Conservation (phyloP, 1,139 yeast genomes). For the Geotrichum phurueaensis region DNA sequence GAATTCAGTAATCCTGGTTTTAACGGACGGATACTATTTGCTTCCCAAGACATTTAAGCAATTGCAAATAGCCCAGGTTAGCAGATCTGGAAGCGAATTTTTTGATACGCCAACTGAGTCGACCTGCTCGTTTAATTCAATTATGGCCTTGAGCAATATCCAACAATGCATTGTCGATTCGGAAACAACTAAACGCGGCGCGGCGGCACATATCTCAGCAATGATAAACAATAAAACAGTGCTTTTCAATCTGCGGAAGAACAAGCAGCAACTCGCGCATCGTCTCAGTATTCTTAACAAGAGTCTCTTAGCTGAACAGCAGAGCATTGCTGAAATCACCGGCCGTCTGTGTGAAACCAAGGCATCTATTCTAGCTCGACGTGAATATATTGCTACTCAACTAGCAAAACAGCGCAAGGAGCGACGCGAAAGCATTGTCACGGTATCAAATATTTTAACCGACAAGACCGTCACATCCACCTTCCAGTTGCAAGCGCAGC, state of each 20-base stretch:
- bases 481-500: background rate
- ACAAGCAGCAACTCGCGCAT: constrained; percentile 11
- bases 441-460: constrained; percentile 16
- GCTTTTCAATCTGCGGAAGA: constrained; percentile 7
- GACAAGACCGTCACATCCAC: constrained; percentile 15
- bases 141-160: constrained; percentile 44
- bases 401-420: constrained; percentile 10
- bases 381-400: constrained; percentile 3
- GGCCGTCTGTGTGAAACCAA: constrained; percentile 14
- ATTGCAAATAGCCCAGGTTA: background rate
- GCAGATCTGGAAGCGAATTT: background rate
- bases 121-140: constrained; percentile 38
- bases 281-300: constrained; percentile 12
- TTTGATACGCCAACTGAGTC: constrained; percentile 19
- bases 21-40: constrained; percentile 40
- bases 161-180: constrained; percentile 41
- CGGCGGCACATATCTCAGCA: constrained; percentile 11
- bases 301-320: constrained; percentile 4
- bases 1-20: constrained; percentile 36
- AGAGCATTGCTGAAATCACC: constrained; percentile 14
- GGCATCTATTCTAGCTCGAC: constrained; percentile 14
- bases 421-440: constrained; percentile 5
- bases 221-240: constrained; percentile 4
- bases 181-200: constrained; percentile 15
- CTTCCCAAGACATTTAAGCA: constrained; percentile 17